Percentiles rank a stretch among this genome's conserved stretches.
These are phyloP conservation scores for Trichoderma endophyticum DNA, from an alignment of 2,329 filamentous ascomycete species.

Conservation along the genomic window DNA sequence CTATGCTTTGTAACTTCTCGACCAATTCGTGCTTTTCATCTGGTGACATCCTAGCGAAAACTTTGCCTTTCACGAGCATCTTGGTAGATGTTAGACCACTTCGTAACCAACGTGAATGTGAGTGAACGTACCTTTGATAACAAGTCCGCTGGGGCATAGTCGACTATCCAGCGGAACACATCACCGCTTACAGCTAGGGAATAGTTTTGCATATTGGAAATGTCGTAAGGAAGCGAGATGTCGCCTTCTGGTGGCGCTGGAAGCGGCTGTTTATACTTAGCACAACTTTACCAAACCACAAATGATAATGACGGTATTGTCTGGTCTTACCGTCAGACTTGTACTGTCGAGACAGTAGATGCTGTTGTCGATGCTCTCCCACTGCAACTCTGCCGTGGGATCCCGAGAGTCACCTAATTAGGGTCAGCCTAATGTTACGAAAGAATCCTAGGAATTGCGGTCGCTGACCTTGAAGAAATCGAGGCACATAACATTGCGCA, in stretches of 20 bases:
- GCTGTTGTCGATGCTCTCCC: constrained; percentile 93
- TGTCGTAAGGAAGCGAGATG: constrained; percentile 79
- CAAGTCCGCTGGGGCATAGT: constrained; percentile 79
- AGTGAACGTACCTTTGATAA: constrained; percentile 58
- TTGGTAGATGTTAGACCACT: constrained; percentile 44
- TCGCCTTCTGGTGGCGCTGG: constrained; percentile 69
- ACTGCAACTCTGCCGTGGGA: constrained; percentile 69
- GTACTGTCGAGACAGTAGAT: constrained; percentile 73
- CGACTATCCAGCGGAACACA: constrained; percentile 93
- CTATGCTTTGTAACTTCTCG: constrained; percentile 93
- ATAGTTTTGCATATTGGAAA: constrained; percentile 78
- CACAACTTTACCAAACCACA: constrained; percentile 1
- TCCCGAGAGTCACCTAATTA: constrained; percentile 65
- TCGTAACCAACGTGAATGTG: neutral
- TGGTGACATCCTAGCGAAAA: constrained; percentile 97
- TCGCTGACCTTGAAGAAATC: constrained; percentile 67
- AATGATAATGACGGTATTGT: too few species aligned
- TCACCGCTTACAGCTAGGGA: constrained; percentile 88
- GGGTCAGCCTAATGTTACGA: neutral
- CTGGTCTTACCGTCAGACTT: constrained; percentile 61
- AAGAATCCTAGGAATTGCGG: neutral
- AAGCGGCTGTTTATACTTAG: constrained; percentile 53
- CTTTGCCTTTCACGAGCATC: constrained; percentile 82
- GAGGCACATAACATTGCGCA: constrained; percentile 89
- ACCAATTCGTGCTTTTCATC: constrained; percentile 98